Evolutionary conservation across 2,329 filamentous ascomycete species (phyloP).

Genomic region (Penicillium sclerotiorum): DNA sequence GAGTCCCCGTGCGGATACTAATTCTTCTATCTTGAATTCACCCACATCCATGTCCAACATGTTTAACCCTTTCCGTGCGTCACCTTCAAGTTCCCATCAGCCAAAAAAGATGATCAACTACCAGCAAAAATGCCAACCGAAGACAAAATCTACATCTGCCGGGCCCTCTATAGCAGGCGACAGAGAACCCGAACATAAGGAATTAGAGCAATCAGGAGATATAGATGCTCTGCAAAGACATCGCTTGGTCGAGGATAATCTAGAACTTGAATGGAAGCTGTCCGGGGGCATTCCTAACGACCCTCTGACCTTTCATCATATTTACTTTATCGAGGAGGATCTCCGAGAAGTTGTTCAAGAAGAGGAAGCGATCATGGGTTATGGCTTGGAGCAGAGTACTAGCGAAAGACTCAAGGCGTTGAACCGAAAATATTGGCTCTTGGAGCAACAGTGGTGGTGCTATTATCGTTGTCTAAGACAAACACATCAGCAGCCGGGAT

Average conservation of each 20-base stretch:
- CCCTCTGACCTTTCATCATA: not conserved
- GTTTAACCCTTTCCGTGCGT: too few species aligned
- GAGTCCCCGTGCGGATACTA: too few species aligned
- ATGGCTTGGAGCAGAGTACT: not conserved
- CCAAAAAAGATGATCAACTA: too few species aligned
- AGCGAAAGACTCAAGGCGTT: not conserved
- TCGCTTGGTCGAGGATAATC: not conserved
- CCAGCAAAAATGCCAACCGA: too few species aligned
- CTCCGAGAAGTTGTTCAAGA: slow-evolving; percentile 1
- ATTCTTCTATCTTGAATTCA: too few species aligned
- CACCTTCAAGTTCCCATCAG: too few species aligned
- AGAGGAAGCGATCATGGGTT: not conserved
- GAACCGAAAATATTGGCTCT: not conserved
- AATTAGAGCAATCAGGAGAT: not conserved
- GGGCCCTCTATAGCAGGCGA: too few species aligned
- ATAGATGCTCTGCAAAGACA: not conserved
- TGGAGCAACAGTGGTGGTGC: not conserved
- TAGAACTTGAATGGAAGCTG: too few species aligned
- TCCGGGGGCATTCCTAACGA: not conserved
- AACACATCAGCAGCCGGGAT: not conserved
- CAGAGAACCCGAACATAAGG: too few species aligned
- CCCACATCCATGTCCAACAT: too few species aligned
- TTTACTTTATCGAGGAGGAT: not conserved
- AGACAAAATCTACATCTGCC: too few species aligned
- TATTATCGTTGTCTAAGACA: not conserved